Conservation (phyloP, 1,139 yeast genomes). For the Geotrichum candidum region DNA sequence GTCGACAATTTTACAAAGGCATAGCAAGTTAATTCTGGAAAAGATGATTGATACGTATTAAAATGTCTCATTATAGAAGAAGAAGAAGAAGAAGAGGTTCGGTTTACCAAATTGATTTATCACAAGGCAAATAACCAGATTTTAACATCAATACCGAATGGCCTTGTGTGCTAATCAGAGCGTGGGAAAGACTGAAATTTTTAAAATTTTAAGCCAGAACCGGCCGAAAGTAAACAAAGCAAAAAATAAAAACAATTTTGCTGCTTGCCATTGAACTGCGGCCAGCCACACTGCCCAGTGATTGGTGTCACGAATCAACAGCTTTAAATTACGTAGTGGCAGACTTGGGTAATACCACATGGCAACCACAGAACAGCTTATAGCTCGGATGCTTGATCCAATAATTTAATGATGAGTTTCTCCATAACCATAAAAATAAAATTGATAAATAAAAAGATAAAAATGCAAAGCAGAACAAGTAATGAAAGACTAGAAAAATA, state of each 20-base stretch:
- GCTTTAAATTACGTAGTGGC: not conserved
- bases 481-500: not conserved
- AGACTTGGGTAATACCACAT: not conserved
- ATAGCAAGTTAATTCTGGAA: not conserved
- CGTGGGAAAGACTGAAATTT: no score
- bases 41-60: not conserved
- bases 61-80: no score
- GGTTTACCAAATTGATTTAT: no score
- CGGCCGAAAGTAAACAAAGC: no score
- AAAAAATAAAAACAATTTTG: not conserved
- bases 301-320: no score
- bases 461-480: not conserved
- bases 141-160: no score
- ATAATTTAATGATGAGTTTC: not conserved
- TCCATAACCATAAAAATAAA: not conserved
- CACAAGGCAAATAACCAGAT: no score
- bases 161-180: no score
- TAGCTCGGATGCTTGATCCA: not conserved
- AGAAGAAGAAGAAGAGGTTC: no score
- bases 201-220: no score
- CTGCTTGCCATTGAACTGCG: not conserved
- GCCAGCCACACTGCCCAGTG: not conserved
- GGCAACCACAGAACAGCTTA: not conserved
- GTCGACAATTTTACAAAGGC: not conserved
- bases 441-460: not conserved